phyloP scores from a whole-genome alignment of 1,139 yeast genomes.

The Meyerozyma smithsonii region DNA sequence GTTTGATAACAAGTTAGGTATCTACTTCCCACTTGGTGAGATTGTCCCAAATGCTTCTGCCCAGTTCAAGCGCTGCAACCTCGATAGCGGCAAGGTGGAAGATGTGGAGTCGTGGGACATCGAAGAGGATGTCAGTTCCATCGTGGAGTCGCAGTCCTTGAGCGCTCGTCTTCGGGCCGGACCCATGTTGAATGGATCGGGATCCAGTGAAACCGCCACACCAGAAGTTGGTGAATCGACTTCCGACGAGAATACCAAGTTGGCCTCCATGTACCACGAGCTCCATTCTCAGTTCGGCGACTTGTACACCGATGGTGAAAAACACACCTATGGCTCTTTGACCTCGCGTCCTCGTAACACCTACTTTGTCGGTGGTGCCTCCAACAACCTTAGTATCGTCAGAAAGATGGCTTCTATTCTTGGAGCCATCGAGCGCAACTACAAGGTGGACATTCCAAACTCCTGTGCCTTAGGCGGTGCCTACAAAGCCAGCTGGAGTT shows the following conservation, averaged over 20 bases:
- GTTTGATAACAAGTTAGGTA: conserved; percentile 54
- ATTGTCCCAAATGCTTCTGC: conserved; percentile 78
- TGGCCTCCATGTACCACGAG: conserved; percentile 18
- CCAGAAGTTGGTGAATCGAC: conserved; percentile 7
- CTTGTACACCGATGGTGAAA: conserved; percentile 46
- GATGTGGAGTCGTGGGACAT: conserved; percentile 32
- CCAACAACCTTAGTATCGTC: conserved; percentile 66
- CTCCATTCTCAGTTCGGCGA: conserved; percentile 34
- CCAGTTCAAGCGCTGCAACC: conserved; percentile 47
- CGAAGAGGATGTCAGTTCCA: conserved; percentile 69
- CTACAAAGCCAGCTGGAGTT: conserved; percentile 75
- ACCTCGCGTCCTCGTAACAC: conserved; percentile 62
- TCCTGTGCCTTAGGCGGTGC: conserved; percentile 98
- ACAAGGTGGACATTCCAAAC: conserved; percentile 71
- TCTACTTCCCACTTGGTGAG: conserved; percentile 84
- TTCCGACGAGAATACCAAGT: conserved; percentile 5
- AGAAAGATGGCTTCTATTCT: conserved; percentile 65
- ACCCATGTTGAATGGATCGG: conserved; percentile 46
- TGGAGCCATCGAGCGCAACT: conserved; percentile 62
- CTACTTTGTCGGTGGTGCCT: conserved; percentile 86
- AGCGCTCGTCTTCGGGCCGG: conserved; percentile 78
- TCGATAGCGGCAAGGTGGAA: conserved; percentile 22
- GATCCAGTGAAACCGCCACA: conserved; percentile 13
- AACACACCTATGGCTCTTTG: conserved; percentile 37
- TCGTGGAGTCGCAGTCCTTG: conserved; percentile 82